These are phyloP conservation scores for Aspergillus costaricaensis DNA, from an alignment of 2,329 filamentous ascomycete genomes.

Conservation along the genomic window DNA sequence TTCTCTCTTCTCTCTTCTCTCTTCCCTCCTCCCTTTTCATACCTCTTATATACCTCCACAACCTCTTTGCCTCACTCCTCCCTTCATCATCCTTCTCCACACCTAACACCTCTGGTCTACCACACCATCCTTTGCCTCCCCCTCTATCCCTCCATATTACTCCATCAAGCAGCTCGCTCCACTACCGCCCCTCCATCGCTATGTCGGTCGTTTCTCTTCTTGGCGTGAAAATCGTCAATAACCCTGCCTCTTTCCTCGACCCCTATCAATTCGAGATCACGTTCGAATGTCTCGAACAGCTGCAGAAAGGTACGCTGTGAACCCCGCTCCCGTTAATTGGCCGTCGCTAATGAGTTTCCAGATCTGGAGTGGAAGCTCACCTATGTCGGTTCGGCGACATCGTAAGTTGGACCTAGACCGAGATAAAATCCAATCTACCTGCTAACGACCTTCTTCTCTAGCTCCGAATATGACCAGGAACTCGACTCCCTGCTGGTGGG, in stretches of 20 bases:
- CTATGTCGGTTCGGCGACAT: constrained; percentile 97
- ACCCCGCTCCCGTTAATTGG: neutral
- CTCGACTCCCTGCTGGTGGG: constrained; percentile 95
- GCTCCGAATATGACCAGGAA: constrained; percentile 96
- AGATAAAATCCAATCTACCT: constrained; percentile 4
- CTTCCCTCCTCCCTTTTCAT: constrained; percentile 10
- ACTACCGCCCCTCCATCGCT: constrained; percentile 23
- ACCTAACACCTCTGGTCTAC: neutral
- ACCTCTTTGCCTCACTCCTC: constrained; percentile 2
- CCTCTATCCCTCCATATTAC: neutral
- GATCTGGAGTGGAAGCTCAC: constrained; percentile 99
- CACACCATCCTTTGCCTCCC: neutral
- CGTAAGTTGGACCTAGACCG: constrained; percentile 58
- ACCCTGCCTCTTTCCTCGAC: constrained; percentile 89
- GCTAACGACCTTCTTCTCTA: constrained; percentile 43
- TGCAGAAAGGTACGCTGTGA: constrained; percentile 74
- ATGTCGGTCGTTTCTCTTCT: constrained; percentile 98
- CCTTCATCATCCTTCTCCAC: neutral
- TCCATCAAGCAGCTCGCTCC: neutral
- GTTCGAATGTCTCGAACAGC: constrained; percentile 92
- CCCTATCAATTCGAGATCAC: constrained; percentile 98
- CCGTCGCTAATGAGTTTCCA: constrained; percentile 42
- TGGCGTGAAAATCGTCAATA: constrained; percentile 94
- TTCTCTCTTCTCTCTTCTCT: constrained; percentile 25
- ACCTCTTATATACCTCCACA: constrained; percentile 5